phyloP scores from a whole-genome alignment of 306 rosid genomes.

The Cucumis hystrix region DNA sequence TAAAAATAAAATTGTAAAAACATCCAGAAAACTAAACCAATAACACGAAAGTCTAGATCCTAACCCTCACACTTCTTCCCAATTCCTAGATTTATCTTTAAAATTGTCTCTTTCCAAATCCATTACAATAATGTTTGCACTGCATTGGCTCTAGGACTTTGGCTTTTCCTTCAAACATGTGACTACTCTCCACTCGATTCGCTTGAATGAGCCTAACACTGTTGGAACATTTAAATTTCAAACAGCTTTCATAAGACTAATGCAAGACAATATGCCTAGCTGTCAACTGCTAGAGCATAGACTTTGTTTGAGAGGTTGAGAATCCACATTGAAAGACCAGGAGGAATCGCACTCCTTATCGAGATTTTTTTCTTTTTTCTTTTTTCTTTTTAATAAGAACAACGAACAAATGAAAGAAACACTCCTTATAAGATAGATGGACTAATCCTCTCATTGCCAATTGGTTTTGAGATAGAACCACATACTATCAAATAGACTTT shows the following conservation, averaged over 20 bases:
- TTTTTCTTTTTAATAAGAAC: no score
- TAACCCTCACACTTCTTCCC: neutral
- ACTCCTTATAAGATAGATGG: no score
- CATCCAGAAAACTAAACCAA: neutral
- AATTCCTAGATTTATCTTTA: neutral
- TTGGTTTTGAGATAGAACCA: no score
- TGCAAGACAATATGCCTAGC: neutral
- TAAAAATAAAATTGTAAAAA: neutral
- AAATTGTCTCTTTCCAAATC: neutral
- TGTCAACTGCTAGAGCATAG: neutral
- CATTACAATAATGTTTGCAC: neutral
- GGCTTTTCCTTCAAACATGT: neutral
- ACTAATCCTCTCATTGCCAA: no score
- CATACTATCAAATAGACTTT: neutral
- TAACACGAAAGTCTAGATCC: neutral
- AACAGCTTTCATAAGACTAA: neutral
- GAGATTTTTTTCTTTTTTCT: no score
- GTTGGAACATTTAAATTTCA: neutral
- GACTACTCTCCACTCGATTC: neutral
- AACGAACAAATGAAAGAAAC: no score
- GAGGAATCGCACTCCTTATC: no score
- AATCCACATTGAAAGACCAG: no score
- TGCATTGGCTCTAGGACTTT: neutral
- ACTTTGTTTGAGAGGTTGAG: neutral
- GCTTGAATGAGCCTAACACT: neutral